Evolutionary conservation across 768 basidiomycete genomes (phyloP).

Genomic region (Infundibulicybe gibba): DNA sequence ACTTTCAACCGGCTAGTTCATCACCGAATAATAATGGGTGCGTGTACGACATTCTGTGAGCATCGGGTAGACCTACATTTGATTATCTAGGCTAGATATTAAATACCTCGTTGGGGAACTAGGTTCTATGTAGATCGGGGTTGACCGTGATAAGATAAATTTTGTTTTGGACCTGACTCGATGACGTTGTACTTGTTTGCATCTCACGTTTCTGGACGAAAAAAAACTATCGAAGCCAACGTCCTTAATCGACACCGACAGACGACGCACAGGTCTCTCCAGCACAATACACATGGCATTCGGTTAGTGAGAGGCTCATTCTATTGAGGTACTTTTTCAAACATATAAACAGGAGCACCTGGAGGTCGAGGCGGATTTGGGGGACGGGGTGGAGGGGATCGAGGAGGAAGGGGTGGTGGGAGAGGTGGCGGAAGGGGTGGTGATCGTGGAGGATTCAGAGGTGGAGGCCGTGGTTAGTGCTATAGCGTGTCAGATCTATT

Average conservation of each 20-base stretch:
- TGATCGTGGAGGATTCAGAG: conserved; percentile 36
- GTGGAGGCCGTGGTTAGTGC: conserved; percentile 34
- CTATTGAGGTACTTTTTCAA: background rate
- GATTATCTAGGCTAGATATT: no score
- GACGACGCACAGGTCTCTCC: conserved; percentile 5
- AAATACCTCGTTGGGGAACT: no score
- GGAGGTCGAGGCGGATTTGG: conserved; percentile 78
- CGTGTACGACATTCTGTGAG: no score
- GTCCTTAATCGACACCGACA: conserved; percentile 2
- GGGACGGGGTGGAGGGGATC: conserved; percentile 39
- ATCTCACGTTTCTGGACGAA: conserved; percentile 9
- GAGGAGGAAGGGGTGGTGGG: conserved; percentile 34
- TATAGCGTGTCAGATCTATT: conserved; percentile 12
- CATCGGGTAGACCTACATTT: no score
- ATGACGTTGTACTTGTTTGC: conserved; percentile 8
- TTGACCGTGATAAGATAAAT: conserved; percentile 5
- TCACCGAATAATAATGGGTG: no score
- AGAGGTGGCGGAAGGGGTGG: conserved; percentile 29
- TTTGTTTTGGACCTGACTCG: conserved; percentile 1
- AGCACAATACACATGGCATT: conserved; percentile 19
- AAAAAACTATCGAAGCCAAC: conserved; percentile 15
- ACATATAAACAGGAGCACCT: conserved; percentile 37
- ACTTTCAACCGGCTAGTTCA: no score
- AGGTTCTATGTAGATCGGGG: no score
- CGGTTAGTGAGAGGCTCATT: conserved; percentile 7